Conservation (phyloP, 139 green algal species). For the Coelastrella sp. region DNA sequence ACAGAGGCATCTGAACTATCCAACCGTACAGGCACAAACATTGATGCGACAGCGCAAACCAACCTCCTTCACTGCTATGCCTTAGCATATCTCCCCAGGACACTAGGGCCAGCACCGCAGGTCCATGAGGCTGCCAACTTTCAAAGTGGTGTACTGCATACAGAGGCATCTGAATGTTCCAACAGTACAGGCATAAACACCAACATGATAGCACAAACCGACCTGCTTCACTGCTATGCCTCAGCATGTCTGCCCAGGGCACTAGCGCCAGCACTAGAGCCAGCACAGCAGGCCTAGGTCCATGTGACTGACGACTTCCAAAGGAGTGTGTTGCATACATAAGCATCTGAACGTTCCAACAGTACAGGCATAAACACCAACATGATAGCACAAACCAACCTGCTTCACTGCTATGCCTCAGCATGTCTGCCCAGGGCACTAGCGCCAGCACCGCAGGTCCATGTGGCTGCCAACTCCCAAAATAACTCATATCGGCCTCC, state of each 20-base stretch:
- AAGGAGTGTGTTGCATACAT: no score
- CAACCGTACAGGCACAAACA: not conserved
- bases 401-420: conserved; percentile 68
- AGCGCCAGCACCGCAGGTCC: conserved; percentile 56
- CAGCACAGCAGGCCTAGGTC: conserved; percentile 34
- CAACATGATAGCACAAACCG: not conserved
- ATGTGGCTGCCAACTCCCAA: conserved; percentile 57
- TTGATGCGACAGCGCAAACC: not conserved
- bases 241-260: conserved; percentile 73
- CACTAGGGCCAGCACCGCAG: not conserved
- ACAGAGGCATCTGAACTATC: no score
- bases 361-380: not conserved
- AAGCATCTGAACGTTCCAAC: no score
- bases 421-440: conserved; percentile 78
- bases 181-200: not conserved
- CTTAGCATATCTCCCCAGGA: not conserved
- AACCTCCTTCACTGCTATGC: not conserved
- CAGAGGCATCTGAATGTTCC: no score
- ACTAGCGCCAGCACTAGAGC: conserved; percentile 56
- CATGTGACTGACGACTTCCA: not conserved
- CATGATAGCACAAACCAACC: conserved; percentile 40
- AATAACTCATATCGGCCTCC: conserved; percentile 57
- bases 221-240: not conserved
- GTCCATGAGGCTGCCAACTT: not conserved
- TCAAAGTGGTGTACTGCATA: no score